A percentile compares a stretch with the other conserved stretches of the same genome.
phyloP scores from a whole-genome alignment of 176 grass and related monocot genomes.

The Alopecurus myosuroides region DNA sequence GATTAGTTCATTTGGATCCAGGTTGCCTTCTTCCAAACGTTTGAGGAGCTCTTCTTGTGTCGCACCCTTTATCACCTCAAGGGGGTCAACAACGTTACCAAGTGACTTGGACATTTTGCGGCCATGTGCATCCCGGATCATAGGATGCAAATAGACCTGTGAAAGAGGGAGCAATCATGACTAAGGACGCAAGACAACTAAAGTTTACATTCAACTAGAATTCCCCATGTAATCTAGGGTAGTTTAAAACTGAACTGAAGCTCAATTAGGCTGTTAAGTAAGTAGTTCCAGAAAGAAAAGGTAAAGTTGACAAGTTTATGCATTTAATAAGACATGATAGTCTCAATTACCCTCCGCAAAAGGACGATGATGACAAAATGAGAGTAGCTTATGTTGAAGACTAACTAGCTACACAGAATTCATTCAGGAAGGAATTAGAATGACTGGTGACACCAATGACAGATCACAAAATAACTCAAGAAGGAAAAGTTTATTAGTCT shows the following conservation, averaged over 20 bases:
- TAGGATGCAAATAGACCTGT: conserved; percentile 92
- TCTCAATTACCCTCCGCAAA: neutral
- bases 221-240: neutral
- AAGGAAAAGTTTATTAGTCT: neutral
- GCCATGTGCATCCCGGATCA: conserved; percentile 85
- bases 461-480: neutral
- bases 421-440: neutral
- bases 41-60: conserved; percentile 66
- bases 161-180: neutral
- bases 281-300: neutral
- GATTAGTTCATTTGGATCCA: conserved; percentile 66
- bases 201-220: neutral
- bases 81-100: conserved; percentile 81
- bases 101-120: conserved; percentile 88
- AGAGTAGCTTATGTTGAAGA: neutral
- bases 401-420: conserved; percentile 1
- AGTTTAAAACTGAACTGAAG: neutral
- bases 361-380: neutral
- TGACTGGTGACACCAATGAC: neutral
- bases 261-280: neutral
- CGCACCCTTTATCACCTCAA: conserved; percentile 85
- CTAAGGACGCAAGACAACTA: neutral
- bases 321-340: conserved; percentile 2
- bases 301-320: neutral
- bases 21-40: conserved; percentile 75